These are phyloP conservation scores for Penicillium capsulatum DNA, from an alignment of 2,329 filamentous ascomycete genomes.

Conservation along the genomic window DNA sequence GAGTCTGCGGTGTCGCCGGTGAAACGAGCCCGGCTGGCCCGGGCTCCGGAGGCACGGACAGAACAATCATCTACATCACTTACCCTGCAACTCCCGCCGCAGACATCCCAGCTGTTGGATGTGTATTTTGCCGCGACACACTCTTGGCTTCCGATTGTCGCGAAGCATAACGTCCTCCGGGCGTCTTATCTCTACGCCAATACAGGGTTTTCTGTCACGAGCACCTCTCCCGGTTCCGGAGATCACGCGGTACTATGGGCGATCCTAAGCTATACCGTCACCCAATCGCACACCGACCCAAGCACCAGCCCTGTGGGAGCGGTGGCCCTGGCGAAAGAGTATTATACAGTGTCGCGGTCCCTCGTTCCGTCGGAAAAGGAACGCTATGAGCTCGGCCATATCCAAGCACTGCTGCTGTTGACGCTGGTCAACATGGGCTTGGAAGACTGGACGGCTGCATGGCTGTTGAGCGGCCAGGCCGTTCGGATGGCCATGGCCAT, in stretches of 20 bases:
- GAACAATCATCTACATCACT: too few species aligned
- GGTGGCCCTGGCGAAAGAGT: conserved; percentile 30
- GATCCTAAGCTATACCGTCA: conserved; percentile 41
- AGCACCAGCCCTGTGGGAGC: conserved; percentile 16
- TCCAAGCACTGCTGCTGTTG: conserved; percentile 45
- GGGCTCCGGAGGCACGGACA: conserved; percentile 12
- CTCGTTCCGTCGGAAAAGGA: conserved; percentile 41
- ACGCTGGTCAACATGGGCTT: conserved; percentile 49
- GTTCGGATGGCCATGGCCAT: conserved; percentile 46
- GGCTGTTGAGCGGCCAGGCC: conserved; percentile 52
- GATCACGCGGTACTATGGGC: conserved; percentile 45
- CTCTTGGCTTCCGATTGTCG: conserved; percentile 57
- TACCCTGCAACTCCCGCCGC: conserved; percentile 44
- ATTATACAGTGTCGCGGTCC: conserved; percentile 34
- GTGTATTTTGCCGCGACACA: conserved; percentile 57
- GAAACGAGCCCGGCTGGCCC: conserved; percentile 29
- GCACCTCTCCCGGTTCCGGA: conserved; percentile 33
- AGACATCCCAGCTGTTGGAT: conserved; percentile 52
- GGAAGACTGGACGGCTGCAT: conserved; percentile 48
- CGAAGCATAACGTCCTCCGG: conserved; percentile 55
- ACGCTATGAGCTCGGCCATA: conserved; percentile 40
- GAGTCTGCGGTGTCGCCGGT: conserved; percentile 19
- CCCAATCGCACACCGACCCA: conserved; percentile 24
- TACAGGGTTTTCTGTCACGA: conserved; percentile 33
- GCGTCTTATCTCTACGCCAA: conserved; percentile 54